Percentiles rank a stretch among this genome's conserved stretches.
These are phyloP conservation scores for Penicillium occitanis DNA, from an alignment of 2,329 filamentous ascomycete genomes.

Conservation along the genomic window DNA sequence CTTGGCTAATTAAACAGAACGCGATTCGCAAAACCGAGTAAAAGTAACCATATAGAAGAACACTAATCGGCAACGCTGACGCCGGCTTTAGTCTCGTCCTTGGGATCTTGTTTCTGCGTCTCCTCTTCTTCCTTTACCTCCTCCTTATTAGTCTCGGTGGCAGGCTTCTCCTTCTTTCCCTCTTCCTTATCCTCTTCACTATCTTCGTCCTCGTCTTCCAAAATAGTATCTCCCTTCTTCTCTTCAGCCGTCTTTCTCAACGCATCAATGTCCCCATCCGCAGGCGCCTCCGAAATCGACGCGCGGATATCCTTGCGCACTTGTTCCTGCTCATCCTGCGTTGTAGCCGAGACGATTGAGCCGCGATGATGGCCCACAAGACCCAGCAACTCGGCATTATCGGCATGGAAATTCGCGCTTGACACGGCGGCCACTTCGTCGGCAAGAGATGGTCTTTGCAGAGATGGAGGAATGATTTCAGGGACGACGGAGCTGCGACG, in stretches of 20 bases:
- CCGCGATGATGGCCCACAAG: slow-evolving; percentile 42
- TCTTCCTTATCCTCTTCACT: slow-evolving; percentile 25
- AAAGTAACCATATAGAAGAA: neutral
- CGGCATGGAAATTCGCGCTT: slow-evolving; percentile 40
- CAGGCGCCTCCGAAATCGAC: slow-evolving; percentile 35
- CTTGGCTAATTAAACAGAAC: slow-evolving; percentile 7
- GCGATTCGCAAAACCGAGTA: neutral
- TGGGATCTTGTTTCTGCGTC: slow-evolving; percentile 26
- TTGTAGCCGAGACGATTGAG: slow-evolving; percentile 37
- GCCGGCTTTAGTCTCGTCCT: slow-evolving; percentile 27
- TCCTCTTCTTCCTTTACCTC: slow-evolving; percentile 5
- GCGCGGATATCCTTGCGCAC: slow-evolving; percentile 39
- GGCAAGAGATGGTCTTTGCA: slow-evolving; percentile 34
- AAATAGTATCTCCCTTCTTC: slow-evolving; percentile 23
- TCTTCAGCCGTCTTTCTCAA: slow-evolving; percentile 32
- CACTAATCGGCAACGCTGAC: slow-evolving; percentile 29
- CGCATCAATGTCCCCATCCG: slow-evolving; percentile 30
- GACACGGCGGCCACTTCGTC: slow-evolving; percentile 40
- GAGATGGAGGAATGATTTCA: slow-evolving; percentile 28
- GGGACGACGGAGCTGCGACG: slow-evolving; percentile 33
- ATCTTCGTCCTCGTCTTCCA: slow-evolving; percentile 22
- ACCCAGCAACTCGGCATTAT: slow-evolving; percentile 37
- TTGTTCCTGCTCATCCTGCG: slow-evolving; percentile 36
- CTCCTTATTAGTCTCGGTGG: neutral
- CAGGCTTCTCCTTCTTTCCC: slow-evolving; percentile 23